Conservation (phyloP, 805 yeast species). For the Metschnikowia vanudenii region DNA sequence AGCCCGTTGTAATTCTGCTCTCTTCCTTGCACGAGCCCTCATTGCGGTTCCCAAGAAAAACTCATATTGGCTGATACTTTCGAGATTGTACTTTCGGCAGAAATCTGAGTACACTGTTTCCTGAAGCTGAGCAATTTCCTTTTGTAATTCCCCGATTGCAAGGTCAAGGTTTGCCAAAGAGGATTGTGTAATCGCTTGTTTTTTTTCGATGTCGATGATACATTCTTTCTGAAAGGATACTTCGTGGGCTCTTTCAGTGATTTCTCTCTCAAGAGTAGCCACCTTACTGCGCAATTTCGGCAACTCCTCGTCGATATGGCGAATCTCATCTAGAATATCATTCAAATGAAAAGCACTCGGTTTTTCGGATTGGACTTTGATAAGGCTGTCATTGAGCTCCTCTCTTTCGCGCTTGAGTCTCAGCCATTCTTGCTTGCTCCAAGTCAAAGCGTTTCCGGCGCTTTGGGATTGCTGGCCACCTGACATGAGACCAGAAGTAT, state of each 20-base stretch:
- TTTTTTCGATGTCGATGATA: conserved; percentile 21
- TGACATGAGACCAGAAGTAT: conserved; percentile 86
- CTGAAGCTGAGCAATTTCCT: conserved; percentile 32
- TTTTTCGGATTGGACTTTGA: conserved; percentile 45
- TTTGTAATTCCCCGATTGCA: conserved; percentile 8
- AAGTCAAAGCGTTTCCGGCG: conserved; percentile 43
- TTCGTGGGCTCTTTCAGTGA: conserved; percentile 49
- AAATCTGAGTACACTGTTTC: conserved; percentile 49
- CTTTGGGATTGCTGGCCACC: conserved; percentile 68
- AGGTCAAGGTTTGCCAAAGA: conserved; percentile 18
- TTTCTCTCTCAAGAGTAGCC: conserved; percentile 42
- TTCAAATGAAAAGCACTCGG: conserved; percentile 59
- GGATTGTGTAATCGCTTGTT: conserved; percentile 18
- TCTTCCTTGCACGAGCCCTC: conserved; percentile 57
- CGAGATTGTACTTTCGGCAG: conserved; percentile 54
- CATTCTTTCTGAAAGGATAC: conserved; percentile 43
- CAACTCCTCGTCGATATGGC: conserved; percentile 40
- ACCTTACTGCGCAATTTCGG: conserved; percentile 46
- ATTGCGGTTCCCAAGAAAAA: conserved; percentile 57
- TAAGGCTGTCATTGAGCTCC: conserved; percentile 49
- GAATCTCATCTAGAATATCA: conserved; percentile 53
- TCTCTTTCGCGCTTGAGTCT: conserved; percentile 52
- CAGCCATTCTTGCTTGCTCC: conserved; percentile 72
- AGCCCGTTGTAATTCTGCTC: conserved; percentile 60
- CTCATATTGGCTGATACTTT: conserved; percentile 66